Conservation (phyloP, 805 yeast species). For the Sungouiella blattae region DNA sequence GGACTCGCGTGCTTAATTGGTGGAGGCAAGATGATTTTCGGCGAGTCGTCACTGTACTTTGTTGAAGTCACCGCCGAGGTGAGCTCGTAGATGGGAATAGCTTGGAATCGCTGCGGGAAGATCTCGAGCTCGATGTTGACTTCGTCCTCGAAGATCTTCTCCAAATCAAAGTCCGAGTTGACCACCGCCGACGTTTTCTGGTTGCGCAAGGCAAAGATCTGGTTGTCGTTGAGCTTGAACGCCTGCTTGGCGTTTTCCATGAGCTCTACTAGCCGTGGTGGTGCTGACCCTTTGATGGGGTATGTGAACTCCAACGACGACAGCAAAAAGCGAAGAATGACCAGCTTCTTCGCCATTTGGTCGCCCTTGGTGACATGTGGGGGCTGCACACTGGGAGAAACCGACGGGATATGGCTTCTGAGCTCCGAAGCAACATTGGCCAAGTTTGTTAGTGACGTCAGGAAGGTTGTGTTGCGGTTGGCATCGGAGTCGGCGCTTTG, state of each 20-base stretch:
- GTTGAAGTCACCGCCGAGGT: conserved; percentile 28
- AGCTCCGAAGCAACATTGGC: conserved; percentile 35
- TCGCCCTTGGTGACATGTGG: conserved; percentile 13
- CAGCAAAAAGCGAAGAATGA: conserved; percentile 48
- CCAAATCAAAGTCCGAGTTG: conserved; percentile 34
- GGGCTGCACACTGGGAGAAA: conserved; percentile 17
- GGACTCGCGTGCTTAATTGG: conserved; percentile 21
- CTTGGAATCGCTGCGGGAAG: conserved; percentile 29
- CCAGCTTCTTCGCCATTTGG: conserved; percentile 21
- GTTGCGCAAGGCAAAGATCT: conserved; percentile 26
- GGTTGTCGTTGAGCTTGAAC: conserved; percentile 42
- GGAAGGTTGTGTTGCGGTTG: too few species aligned
- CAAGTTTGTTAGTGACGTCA: conserved; percentile 13
- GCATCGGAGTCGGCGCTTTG: background rate
- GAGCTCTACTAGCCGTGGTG: conserved; percentile 79
- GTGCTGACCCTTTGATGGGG: conserved; percentile 61
- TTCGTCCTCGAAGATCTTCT: conserved; percentile 31
- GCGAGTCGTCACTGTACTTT: conserved; percentile 13
- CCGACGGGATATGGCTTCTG: conserved; percentile 10
- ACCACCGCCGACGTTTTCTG: conserved; percentile 22
- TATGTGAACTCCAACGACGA: conserved; percentile 62
- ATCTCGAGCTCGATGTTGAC: conserved; percentile 35
- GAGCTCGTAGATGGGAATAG: conserved; percentile 36
- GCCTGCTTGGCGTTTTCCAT: conserved; percentile 72
- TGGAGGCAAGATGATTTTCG: conserved; percentile 33